Evolutionary conservation across 257 asterid species (phyloP), one percentile per base, ranked within the genome.

Genomic region (Leptodermis oblonga): DNA sequence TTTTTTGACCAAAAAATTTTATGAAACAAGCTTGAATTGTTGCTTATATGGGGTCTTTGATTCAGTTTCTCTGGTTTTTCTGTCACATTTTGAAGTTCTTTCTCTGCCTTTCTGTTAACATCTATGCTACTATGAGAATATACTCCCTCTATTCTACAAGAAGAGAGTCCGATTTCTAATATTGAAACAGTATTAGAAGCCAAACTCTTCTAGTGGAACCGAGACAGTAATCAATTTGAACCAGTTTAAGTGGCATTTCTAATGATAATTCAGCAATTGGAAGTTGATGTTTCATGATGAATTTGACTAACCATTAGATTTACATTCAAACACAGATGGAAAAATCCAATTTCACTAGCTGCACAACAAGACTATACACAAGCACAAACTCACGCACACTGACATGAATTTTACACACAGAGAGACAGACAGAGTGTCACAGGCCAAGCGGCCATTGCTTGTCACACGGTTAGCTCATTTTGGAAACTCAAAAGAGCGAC

Each of bases 291-390:
- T 9, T 9, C 7, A 48, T 2, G 54, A 48, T 48, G 23, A 12
- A 25, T 9, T 30, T 20, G n/a, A 6, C 56, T 59, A 1, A 41
- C 5, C 45, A 36, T 13, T 34, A 55, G 23, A 69, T 69, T 42
- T 72, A 53, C 60, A 53, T 55, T 42, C 56, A 43, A 70, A 48
- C 51, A 53, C 76, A 65, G 62, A 30, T 33, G 22, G 9, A 60
- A 30, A n/a, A 65, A 33, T 55, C 64, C 67, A 55, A 48, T 34
- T 33, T 28, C 55, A 64, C 72, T 65, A 25, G 48, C 73, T 80
- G 63, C 81, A 77, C 76, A 62, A 56, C 39, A 76, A 76, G 42
- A 70, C 43, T 69, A 9, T 67, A 51, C 83, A 83, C 67, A 78
- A 73, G 69, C 33, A 10, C 28, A 61, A 12, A 31, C 65, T 12